A percentile compares a stretch with the other conserved stretches of the same genome.
phyloP scores from a whole-genome alignment of 2,329 filamentous ascomycete species.

The Cladosporium oxysporum region DNA sequence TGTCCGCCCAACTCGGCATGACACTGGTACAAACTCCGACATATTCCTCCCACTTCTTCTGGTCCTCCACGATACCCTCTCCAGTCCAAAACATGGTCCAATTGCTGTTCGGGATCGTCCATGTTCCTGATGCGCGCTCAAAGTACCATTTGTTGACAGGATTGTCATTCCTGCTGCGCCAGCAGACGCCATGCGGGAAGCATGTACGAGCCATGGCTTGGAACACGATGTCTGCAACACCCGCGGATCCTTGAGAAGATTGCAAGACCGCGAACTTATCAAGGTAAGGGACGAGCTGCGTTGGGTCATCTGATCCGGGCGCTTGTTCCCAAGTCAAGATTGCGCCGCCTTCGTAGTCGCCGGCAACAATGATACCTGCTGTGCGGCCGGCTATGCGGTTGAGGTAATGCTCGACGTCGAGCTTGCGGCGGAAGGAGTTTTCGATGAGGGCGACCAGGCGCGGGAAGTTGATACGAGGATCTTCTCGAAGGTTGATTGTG shows the following conservation, averaged over 20 bases:
- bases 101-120: constrained; percentile 76
- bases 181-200: constrained; percentile 86
- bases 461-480: constrained; percentile 78
- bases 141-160: constrained; percentile 99
- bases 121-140: constrained; percentile 79
- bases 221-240: constrained; percentile 94
- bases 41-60: constrained; percentile 50
- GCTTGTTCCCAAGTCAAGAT: constrained; percentile 93
- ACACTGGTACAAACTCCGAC: constrained; percentile 51
- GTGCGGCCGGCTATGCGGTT: constrained; percentile 76
- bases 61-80: constrained; percentile 55
- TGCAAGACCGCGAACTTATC: constrained; percentile 97
- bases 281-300: constrained; percentile 82
- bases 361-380: constrained; percentile 90
- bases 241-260: constrained; percentile 76
- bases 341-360: constrained; percentile 93
- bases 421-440: constrained; percentile 83
- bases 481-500: constrained; percentile 67
- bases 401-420: constrained; percentile 83
- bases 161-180: constrained; percentile 86
- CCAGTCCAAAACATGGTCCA: constrained; percentile 99
- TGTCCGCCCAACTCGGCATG: constrained; percentile 51
- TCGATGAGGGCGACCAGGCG: constrained; percentile 86
- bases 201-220: constrained; percentile 90
- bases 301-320: constrained; percentile 45